A percentile compares a stretch with the other conserved stretches of the same genome.
Conservation (phyloP, 2,329 filamentous ascomycete species). For the Pseudophaeomoniella oleicola region DNA sequence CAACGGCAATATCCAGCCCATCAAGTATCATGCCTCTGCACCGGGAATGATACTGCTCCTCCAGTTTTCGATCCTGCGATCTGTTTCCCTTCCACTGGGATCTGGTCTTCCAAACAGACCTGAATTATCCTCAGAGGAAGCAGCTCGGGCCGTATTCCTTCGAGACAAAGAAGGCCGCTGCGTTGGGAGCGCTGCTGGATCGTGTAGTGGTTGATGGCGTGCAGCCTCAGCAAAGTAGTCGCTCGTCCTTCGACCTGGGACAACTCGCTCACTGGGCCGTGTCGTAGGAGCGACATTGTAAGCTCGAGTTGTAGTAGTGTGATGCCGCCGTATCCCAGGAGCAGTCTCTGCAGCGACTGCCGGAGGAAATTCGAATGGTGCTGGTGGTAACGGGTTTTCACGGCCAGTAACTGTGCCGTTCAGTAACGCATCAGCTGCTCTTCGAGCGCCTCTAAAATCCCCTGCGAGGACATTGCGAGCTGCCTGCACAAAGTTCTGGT, state of each 20-base stretch:
- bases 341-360: not conserved
- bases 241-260: not conserved
- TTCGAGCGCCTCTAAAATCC: constrained; percentile 16
- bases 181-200: not conserved
- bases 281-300: constrained; percentile 1
- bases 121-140: not conserved
- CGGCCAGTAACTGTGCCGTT: constrained; percentile 10
- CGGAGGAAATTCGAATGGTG: not conserved
- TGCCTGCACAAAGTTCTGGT: constrained; percentile 39
- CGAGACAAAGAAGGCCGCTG: not conserved
- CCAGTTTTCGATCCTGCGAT: not conserved
- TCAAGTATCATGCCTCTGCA: too few species aligned
- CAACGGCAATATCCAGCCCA: too few species aligned
- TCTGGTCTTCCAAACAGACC: not conserved
- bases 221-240: constrained; percentile 1
- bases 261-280: constrained; percentile 1
- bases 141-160: not conserved
- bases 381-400: constrained; percentile 9
- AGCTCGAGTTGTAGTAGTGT: not conserved
- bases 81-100: not conserved
- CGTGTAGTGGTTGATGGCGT: not conserved
- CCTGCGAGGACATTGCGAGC: constrained; percentile 19
- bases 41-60: not conserved
- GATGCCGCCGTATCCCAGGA: not conserved
- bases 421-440: constrained; percentile 15